phyloP scores from a whole-genome alignment of 2,329 filamentous ascomycete genomes.

The Eutypella sp. region DNA sequence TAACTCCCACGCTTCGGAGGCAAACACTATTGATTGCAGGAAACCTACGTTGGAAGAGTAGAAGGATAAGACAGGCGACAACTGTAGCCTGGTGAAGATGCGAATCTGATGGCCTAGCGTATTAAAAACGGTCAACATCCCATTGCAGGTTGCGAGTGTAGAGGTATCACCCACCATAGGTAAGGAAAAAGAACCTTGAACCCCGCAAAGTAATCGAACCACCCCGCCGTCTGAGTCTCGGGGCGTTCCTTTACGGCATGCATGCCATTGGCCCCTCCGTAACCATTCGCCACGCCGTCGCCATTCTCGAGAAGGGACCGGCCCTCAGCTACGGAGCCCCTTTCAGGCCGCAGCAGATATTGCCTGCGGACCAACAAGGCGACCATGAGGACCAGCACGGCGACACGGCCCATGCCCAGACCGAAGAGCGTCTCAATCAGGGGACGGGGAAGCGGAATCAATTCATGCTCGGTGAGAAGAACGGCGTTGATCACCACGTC shows the following conservation, averaged over 20 bases:
- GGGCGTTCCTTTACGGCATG: constrained; percentile 3
- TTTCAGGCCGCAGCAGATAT: constrained; percentile 25
- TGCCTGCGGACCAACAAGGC: constrained; percentile 25
- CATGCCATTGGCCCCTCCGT: constrained; percentile 18
- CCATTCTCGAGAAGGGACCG: constrained; percentile 37
- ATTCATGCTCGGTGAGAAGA: constrained; percentile 24
- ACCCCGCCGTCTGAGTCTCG: constrained; percentile 24
- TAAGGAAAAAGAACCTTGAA: constrained; percentile 42
- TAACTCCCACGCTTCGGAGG: too few species aligned
- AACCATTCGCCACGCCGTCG: constrained; percentile 23
- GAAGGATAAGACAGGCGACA: constrained; percentile 34
- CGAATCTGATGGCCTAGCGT: constrained; percentile 36
- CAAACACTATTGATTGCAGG: background rate
- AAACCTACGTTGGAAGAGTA: constrained; percentile 34
- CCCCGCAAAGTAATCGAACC: constrained; percentile 42
- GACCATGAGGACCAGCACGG: constrained; percentile 31
- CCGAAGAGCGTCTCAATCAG: constrained; percentile 27
- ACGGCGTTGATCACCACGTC: constrained; percentile 33
- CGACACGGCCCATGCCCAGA: constrained; percentile 28
- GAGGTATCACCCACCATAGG: constrained; percentile 30
- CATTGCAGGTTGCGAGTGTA: background rate
- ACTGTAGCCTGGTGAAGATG: constrained; percentile 35
- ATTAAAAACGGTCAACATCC: constrained; percentile 7
- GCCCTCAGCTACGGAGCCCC: constrained; percentile 29
- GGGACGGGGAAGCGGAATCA: constrained; percentile 21